These are phyloP conservation scores for Lycium barbarum DNA, from an alignment of 257 asterid genomes.

Conservation along the genomic window DNA sequence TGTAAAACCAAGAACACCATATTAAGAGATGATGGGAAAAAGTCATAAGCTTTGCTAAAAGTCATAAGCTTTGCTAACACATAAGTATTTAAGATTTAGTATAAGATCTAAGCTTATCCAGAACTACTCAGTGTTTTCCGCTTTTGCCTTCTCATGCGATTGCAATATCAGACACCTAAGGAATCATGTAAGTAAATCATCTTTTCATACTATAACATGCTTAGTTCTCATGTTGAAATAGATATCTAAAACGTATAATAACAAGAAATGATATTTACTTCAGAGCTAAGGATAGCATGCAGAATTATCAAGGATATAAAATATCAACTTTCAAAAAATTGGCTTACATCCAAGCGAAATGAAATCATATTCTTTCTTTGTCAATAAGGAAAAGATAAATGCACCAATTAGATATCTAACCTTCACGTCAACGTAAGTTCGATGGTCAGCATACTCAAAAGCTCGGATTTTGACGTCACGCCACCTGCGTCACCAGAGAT, in stretches of 20 bases:
- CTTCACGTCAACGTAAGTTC: constrained; percentile 96
- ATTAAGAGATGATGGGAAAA: constrained; percentile 5
- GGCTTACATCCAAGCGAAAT: not conserved
- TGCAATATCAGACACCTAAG: not conserved
- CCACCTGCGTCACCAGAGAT: constrained; percentile 66
- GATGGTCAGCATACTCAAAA: constrained; percentile 87
- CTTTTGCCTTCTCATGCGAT: constrained; percentile 37
- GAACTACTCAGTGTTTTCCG: constrained; percentile 41
- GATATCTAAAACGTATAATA: not conserved
- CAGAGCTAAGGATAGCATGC: not conserved
- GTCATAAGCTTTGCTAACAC: constrained; percentile 17
- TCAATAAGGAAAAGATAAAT: not conserved
- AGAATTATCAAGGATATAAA: not conserved
- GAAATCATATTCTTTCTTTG: not conserved
- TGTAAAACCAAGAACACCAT: constrained; percentile 25
- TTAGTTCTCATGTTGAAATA: not conserved
- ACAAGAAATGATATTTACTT: not conserved
- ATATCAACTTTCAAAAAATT: not conserved
- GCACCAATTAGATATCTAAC: constrained; percentile 41
- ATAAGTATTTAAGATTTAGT: not conserved
- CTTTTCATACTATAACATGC: not conserved
- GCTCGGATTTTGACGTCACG: constrained; percentile 93
- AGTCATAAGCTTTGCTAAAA: constrained; percentile 16
- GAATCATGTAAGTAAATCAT: not conserved
- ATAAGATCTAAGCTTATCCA: not conserved